phyloP scores from a whole-genome alignment of 208 protist species.

The Trypanosoma boissoni region DNA sequence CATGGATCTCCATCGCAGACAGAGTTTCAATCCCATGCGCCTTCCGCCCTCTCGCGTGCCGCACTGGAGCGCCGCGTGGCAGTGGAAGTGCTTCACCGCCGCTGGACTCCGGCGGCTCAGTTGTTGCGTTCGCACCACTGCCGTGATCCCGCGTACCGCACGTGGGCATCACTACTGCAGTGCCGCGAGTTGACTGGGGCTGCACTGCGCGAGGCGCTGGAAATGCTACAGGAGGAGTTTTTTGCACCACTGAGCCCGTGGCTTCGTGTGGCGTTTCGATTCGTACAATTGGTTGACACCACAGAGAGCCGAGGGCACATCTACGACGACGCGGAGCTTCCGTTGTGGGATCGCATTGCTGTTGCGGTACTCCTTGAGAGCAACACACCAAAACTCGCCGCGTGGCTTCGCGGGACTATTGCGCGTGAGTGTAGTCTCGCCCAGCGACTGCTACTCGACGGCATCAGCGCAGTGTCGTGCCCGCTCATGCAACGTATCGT shows the following conservation, averaged over 20 bases:
- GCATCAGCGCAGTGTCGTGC: conserved; percentile 48
- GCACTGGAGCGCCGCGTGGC: conserved; percentile 67
- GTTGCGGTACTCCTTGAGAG: conserved; percentile 58
- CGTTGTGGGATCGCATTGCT: conserved; percentile 79
- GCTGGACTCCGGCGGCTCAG: conserved; percentile 27
- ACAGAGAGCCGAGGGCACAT: conserved; percentile 25
- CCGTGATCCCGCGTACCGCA: conserved; percentile 36
- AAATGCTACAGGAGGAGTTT: conserved; percentile 50
- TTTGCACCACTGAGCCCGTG: conserved; percentile 59
- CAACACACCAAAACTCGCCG: conserved; percentile 25
- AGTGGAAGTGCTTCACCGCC: conserved; percentile 61
- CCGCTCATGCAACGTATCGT: conserved; percentile 72
- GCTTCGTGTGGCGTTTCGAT: conserved; percentile 62
- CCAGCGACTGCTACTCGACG: conserved; percentile 60
- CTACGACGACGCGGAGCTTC: conserved; percentile 30
- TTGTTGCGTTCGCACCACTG: conserved; percentile 42
- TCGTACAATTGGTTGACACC: background rate
- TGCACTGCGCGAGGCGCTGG: conserved; percentile 32
- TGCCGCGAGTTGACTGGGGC: conserved; percentile 25
- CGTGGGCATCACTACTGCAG: conserved; percentile 44
- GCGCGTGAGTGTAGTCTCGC: conserved; percentile 42
- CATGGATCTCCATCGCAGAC: too few relatives aligned
- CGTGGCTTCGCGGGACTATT: conserved; percentile 35
- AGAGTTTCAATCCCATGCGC: background rate
- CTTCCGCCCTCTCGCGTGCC: background rate